These are phyloP conservation scores for Spongiforma sp. DNA, from an alignment of 1,284 basidiomycete genomes.

Conservation along the genomic window DNA sequence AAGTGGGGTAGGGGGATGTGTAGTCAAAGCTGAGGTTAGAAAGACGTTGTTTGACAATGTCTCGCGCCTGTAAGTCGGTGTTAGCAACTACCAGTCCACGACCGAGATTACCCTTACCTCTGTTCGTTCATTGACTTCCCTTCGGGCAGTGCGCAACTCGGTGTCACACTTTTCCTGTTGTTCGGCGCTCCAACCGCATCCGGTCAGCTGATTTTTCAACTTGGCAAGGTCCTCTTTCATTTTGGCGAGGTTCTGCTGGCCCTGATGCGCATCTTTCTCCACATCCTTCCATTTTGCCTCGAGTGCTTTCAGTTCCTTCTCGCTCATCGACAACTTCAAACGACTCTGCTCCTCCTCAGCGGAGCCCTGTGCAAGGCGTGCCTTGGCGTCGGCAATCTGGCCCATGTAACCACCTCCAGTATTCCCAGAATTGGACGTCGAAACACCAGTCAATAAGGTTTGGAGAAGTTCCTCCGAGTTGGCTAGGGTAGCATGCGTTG, in stretches of 20 bases:
- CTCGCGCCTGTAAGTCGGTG: conserved; percentile 62
- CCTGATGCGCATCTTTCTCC: conserved; percentile 83
- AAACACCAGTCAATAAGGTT: conserved; percentile 92
- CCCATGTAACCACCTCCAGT: conserved; percentile 93
- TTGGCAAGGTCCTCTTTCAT: conserved; percentile 68
- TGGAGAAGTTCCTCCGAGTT: conserved; percentile 95
- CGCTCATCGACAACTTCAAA: conserved; percentile 78
- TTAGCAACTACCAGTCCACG: conserved; percentile 5
- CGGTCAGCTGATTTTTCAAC: conserved; percentile 57
- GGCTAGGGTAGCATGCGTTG: conserved; percentile 65
- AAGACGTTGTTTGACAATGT: conserved; percentile 71
- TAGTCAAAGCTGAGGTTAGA: conserved; percentile 88
- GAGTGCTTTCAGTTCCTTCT: conserved; percentile 82
- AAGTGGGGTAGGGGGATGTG: conserved; percentile 76
- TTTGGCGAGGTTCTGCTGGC: conserved; percentile 68
- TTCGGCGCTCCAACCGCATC: conserved; percentile 82
- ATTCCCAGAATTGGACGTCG: conserved; percentile 63
- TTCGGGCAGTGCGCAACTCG: conserved; percentile 61
- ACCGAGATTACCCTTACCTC: conserved; percentile 58
- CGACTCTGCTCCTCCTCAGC: conserved; percentile 90
- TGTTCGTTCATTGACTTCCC: conserved; percentile 61
- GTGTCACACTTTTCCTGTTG: conserved; percentile 73
- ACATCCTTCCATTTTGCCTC: conserved; percentile 86
- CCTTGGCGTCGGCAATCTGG: conserved; percentile 90
- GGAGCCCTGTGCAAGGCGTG: conserved; percentile 74